Conservation (phyloP, 768 basidiomycete genomes). For the Suillus paluster region DNA sequence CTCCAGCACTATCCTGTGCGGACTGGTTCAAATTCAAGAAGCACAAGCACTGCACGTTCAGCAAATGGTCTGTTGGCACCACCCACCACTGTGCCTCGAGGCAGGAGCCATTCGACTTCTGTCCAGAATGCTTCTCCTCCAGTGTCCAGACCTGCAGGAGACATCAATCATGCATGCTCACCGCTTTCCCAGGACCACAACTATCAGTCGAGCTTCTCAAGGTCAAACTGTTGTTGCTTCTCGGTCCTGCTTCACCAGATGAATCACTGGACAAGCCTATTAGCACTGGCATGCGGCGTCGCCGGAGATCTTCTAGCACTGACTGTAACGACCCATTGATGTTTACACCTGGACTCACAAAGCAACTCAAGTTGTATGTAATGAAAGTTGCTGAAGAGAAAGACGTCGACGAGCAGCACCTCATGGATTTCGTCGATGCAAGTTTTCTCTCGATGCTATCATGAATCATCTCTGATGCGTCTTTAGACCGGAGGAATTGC, state of each 20-base stretch:
- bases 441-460: neutral
- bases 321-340: neutral
- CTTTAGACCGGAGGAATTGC: neutral
- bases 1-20: neutral
- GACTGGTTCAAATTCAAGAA: neutral
- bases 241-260: neutral
- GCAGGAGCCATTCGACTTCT: neutral
- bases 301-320: neutral
- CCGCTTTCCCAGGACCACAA: neutral
- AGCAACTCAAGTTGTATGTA: neutral
- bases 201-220: neutral
- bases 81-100: neutral
- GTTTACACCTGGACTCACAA: neutral
- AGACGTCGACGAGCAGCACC: neutral
- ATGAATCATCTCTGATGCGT: neutral
- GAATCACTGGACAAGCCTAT: neutral
- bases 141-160: neutral
- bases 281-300: neutral
- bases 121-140: neutral
- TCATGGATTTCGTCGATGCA: neutral
- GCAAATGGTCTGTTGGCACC: neutral
- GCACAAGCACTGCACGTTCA: neutral
- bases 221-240: neutral
- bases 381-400: neutral
- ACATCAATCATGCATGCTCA: neutral